Percentiles rank a stretch among this genome's conserved stretches.
phyloP scores from a whole-genome alignment of 225 moss, liverwort and hornwort genomes.

The Antitrichia curtipendula region DNA sequence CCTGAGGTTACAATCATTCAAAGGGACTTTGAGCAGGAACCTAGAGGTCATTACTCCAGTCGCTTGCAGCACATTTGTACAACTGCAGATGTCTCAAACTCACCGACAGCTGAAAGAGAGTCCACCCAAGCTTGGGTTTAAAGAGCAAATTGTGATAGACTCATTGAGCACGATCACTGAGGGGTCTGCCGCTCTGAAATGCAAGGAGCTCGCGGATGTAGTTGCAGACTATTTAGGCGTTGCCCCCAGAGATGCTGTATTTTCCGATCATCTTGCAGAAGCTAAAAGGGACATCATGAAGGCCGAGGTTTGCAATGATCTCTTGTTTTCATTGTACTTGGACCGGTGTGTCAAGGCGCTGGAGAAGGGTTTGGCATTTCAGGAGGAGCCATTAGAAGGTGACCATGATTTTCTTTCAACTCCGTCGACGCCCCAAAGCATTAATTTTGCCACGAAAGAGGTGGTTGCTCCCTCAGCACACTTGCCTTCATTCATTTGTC shows the following conservation, averaged over 20 bases:
- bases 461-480: constrained; percentile 48
- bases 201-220: constrained; percentile 49
- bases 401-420: constrained; percentile 4
- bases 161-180: constrained; percentile 41
- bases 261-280: constrained; percentile 30
- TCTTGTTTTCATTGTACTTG: constrained; percentile 32
- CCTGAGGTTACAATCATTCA: constrained; percentile 8
- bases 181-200: constrained; percentile 16
- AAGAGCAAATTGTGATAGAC: constrained; percentile 52
- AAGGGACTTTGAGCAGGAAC: constrained; percentile 17
- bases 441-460: constrained; percentile 1
- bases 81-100: constrained; percentile 7
- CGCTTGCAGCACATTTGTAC: not conserved
- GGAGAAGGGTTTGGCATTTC: constrained; percentile 41
- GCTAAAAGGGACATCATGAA: constrained; percentile 29
- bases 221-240: constrained; percentile 59
- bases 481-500: constrained; percentile 77
- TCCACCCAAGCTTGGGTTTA: constrained; percentile 49
- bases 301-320: constrained; percentile 29
- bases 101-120: constrained; percentile 15
- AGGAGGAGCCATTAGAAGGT: constrained; percentile 5
- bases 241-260: constrained; percentile 11
- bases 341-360: constrained; percentile 47
- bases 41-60: constrained; percentile 11
- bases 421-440: constrained; percentile 8